phyloP scores from a whole-genome alignment of 208 protist species.

The Leishmania martiniquensis region DNA sequence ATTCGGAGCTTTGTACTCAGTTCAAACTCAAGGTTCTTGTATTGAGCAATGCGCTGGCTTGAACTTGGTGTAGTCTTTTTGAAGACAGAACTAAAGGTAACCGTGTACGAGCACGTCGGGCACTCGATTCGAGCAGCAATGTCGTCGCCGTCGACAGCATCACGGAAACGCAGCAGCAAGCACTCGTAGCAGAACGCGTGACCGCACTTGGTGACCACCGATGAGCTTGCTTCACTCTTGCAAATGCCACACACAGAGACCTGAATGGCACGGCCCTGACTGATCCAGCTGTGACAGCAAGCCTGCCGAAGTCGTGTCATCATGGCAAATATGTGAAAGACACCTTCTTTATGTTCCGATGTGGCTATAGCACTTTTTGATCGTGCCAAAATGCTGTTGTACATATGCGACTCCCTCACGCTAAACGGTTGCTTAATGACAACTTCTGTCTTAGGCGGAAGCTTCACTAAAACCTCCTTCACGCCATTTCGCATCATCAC shows the following conservation, averaged over 20 bases:
- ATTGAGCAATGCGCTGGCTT: constrained; percentile 75
- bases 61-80: constrained; percentile 59
- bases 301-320: constrained; percentile 94
- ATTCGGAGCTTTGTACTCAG: constrained; percentile 87
- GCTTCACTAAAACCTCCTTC: constrained; percentile 74
- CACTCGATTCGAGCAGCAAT: constrained; percentile 61
- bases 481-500: constrained; percentile 90
- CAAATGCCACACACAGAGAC: constrained; percentile 84
- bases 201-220: constrained; percentile 76
- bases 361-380: constrained; percentile 77
- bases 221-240: constrained; percentile 54
- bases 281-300: constrained; percentile 93
- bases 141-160: constrained; percentile 77
- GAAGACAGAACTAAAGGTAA: constrained; percentile 70
- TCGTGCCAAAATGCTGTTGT: constrained; percentile 86
- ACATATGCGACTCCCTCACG: constrained; percentile 73
- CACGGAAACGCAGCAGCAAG: constrained; percentile 75
- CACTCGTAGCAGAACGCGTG: constrained; percentile 92
- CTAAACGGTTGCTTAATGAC: constrained; percentile 74
- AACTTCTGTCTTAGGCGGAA: constrained; percentile 80
- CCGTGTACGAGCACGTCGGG: constrained; percentile 49
- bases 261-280: constrained; percentile 58
- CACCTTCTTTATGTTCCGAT: constrained; percentile 61
- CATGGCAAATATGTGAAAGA: constrained; percentile 93
- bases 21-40: constrained; percentile 68